Conservation (phyloP, 257 asterid genomes). For the Craterostigma plantagineum region DNA sequence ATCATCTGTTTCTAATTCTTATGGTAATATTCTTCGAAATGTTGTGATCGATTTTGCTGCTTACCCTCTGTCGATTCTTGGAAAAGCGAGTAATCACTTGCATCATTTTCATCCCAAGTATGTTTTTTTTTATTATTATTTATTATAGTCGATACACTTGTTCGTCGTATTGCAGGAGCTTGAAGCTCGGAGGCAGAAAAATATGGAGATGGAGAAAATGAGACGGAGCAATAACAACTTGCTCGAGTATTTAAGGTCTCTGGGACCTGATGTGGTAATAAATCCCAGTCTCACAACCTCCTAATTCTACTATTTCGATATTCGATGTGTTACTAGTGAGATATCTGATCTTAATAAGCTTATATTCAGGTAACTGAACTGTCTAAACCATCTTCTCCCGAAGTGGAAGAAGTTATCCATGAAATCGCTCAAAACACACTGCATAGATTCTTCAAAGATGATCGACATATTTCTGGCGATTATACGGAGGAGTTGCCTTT, state of each 20-base stretch:
- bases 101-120: too few species aligned
- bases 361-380: slow-evolving; percentile 55
- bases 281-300: background rate
- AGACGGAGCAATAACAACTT: slow-evolving; percentile 50
- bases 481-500: slow-evolving; percentile 15
- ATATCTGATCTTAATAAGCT: background rate
- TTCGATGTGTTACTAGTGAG: background rate
- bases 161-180: slow-evolving; percentile 75
- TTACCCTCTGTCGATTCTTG: too few species aligned
- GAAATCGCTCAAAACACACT: slow-evolving; percentile 66
- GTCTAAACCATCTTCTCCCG: slow-evolving; percentile 74
- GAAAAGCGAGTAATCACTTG: too few species aligned
- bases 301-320: background rate
- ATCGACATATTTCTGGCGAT: slow-evolving; percentile 14
- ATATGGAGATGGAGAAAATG: slow-evolving; percentile 38
- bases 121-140: too few species aligned
- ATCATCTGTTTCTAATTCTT: too few species aligned
- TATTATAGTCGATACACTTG: too few species aligned
- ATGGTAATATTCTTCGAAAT: too few species aligned
- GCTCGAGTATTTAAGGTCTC: slow-evolving; percentile 68
- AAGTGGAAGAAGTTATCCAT: slow-evolving; percentile 82
- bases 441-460: slow-evolving; percentile 47
- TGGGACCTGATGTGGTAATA: slow-evolving; percentile 82
- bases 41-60: too few species aligned
- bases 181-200: slow-evolving; percentile 37